These are phyloP conservation scores for Chrysoporthe austroafricana DNA, from an alignment of 2,329 filamentous ascomycete genomes.

Conservation along the genomic window DNA sequence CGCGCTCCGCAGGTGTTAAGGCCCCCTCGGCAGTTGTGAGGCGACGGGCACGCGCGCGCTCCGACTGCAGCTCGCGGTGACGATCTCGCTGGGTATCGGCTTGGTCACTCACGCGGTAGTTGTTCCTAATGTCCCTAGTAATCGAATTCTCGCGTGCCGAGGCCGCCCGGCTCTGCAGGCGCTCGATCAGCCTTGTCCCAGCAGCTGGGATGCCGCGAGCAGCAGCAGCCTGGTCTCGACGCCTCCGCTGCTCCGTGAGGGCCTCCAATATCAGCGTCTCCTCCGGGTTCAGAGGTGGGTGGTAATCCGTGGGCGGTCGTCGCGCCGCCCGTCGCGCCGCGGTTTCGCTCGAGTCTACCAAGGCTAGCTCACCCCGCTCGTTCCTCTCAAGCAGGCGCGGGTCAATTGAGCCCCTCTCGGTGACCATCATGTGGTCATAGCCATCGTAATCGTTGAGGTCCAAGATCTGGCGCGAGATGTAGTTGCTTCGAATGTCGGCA, in stretches of 20 bases:
- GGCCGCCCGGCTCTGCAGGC: constrained; percentile 17
- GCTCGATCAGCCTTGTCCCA: constrained; percentile 23
- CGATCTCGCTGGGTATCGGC: constrained; percentile 43
- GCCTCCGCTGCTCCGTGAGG: constrained; percentile 56
- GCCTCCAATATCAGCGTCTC: constrained; percentile 62
- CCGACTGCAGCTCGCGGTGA: constrained; percentile 33
- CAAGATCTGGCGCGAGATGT: constrained; percentile 70
- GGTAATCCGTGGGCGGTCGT: constrained; percentile 46
- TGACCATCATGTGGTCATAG: constrained; percentile 60
- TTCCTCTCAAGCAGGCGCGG: constrained; percentile 54
- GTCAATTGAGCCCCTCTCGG: constrained; percentile 59
- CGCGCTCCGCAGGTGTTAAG: not conserved
- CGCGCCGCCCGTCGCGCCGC: constrained; percentile 38
- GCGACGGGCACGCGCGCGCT: constrained; percentile 26
- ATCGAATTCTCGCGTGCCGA: not conserved
- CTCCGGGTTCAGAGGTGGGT: constrained; percentile 55
- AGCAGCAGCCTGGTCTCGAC: constrained; percentile 47
- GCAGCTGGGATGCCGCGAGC: constrained; percentile 14
- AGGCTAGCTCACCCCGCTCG: constrained; percentile 44
- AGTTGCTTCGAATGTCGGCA: constrained; percentile 71
- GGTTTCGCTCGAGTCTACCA: constrained; percentile 33
- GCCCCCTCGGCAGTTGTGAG: constrained; percentile 20
- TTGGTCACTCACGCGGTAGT: constrained; percentile 42
- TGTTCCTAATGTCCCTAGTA: constrained; percentile 20
- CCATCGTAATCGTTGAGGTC: constrained; percentile 62